These are phyloP conservation scores for Jamesozyma piceae DNA, from an alignment of 805 yeast species.

Conservation along the genomic window DNA sequence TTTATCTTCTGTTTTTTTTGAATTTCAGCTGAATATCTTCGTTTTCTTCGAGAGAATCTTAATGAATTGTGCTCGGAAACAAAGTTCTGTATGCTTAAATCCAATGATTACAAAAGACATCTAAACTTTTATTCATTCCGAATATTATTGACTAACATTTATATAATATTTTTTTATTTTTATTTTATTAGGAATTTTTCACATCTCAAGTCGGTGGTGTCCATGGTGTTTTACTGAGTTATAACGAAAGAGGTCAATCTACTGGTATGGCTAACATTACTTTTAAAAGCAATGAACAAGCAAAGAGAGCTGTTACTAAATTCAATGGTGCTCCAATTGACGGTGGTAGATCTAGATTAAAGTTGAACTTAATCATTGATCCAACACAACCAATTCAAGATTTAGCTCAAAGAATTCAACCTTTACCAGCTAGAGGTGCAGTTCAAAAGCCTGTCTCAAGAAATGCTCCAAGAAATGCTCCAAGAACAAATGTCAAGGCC, in stretches of 20 bases:
- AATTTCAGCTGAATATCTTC: no score
- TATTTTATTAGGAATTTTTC: constrained; percentile 67
- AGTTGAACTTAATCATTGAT: constrained; percentile 73
- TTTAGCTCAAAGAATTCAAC: constrained; percentile 65
- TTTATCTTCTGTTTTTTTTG: no score
- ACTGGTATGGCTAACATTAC: constrained; percentile 85
- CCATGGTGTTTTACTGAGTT: constrained; percentile 56
- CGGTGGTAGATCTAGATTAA: constrained; percentile 68
- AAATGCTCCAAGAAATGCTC: constrained; percentile 5
- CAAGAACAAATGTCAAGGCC: constrained; percentile 12
- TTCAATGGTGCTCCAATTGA: constrained; percentile 93
- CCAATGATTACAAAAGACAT: constrained; percentile 1
- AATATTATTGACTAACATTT: constrained; percentile 2
- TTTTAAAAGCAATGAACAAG: constrained; percentile 60
- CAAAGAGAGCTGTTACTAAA: constrained; percentile 67
- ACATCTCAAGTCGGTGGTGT: constrained; percentile 82
- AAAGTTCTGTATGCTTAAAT: no score
- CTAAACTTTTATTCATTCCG: not conserved
- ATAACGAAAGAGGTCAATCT: constrained; percentile 81
- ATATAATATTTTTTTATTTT: constrained; percentile 9
- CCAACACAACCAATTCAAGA: constrained; percentile 49
- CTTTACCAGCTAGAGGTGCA: constrained; percentile 16
- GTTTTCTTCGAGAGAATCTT: no score
- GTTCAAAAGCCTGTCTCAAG: constrained; percentile 2
- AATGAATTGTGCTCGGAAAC: no score